Percentiles rank a stretch among this genome's conserved stretches.
Conservation (phyloP, 305 asterid genomes). For the Fraxinus platypoda region DNA sequence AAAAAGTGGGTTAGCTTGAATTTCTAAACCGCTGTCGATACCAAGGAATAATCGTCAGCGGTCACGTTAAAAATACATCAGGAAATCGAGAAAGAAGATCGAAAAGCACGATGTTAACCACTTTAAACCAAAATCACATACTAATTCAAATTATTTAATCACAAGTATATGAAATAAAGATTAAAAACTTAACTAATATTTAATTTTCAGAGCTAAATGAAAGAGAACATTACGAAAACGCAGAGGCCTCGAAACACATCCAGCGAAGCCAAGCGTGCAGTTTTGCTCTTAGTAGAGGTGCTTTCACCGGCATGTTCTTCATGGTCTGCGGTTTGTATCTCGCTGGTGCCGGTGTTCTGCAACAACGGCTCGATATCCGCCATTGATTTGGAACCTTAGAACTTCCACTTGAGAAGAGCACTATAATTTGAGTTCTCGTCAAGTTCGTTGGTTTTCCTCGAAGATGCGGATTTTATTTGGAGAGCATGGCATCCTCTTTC, state of each 20-base stretch:
- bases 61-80: neutral
- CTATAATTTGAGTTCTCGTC: neutral
- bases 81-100: neutral
- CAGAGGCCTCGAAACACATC: conserved; percentile 80
- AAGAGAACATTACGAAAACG: conserved; percentile 47
- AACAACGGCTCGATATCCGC: conserved; percentile 52
- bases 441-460: neutral
- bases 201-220: neutral
- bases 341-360: conserved; percentile 18
- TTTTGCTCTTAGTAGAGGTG: conserved; percentile 19
- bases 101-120: neutral
- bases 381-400: conserved; percentile 26
- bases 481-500: neutral
- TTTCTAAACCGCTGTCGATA: neutral
- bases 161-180: neutral
- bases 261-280: conserved; percentile 59
- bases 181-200: neutral
- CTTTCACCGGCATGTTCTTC: conserved; percentile 17
- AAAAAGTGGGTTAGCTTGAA: neutral
- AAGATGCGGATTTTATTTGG: neutral
- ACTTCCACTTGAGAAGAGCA: neutral
- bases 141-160: neutral
- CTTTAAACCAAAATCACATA: neutral
- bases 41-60: neutral
- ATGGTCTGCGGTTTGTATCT: conserved; percentile 17